These are phyloP conservation scores for Colletotrichum sp. DNA, from an alignment of 2,329 filamentous ascomycete genomes.

Conservation along the genomic window DNA sequence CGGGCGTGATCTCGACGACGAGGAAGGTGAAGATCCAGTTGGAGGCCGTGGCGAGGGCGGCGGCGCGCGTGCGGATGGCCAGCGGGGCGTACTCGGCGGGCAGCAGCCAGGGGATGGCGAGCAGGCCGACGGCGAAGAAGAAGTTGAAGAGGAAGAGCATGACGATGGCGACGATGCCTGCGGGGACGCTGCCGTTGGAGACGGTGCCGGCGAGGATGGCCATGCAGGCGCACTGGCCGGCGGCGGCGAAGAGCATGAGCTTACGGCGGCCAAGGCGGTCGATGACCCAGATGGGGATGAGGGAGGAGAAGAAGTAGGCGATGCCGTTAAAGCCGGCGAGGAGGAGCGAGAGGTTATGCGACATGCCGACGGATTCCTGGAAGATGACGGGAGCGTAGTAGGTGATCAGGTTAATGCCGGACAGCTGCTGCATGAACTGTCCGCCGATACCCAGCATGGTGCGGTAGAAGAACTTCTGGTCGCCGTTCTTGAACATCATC, in stretches of 20 bases:
- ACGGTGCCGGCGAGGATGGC: constrained; percentile 49
- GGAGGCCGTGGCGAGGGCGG: constrained; percentile 40
- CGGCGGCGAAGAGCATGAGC: constrained; percentile 57
- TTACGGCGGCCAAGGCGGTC: constrained; percentile 57
- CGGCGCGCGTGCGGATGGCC: constrained; percentile 41
- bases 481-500: constrained; percentile 44
- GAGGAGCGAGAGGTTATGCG: constrained; percentile 51
- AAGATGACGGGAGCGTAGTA: constrained; percentile 47
- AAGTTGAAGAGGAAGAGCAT: constrained; percentile 50
- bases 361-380: constrained; percentile 46
- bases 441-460: constrained; percentile 45
- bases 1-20: constrained; percentile 42
- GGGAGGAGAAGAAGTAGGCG: constrained; percentile 35
- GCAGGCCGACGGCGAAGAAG: constrained; percentile 44
- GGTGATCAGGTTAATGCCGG: constrained; percentile 39
- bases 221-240: constrained; percentile 46
- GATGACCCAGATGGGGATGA: constrained; percentile 37
- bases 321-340: constrained; percentile 56
- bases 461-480: constrained; percentile 43
- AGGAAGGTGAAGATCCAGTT: constrained; percentile 41
- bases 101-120: constrained; percentile 43
- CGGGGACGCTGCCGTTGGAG: constrained; percentile 36
- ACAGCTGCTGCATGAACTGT: constrained; percentile 49
- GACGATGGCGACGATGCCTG: constrained; percentile 45
- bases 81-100: constrained; percentile 48